A percentile compares a stretch with the other conserved stretches of the same genome.
Conservation (phyloP, 179 eudicot species). For the Pouteria campechiana region DNA sequence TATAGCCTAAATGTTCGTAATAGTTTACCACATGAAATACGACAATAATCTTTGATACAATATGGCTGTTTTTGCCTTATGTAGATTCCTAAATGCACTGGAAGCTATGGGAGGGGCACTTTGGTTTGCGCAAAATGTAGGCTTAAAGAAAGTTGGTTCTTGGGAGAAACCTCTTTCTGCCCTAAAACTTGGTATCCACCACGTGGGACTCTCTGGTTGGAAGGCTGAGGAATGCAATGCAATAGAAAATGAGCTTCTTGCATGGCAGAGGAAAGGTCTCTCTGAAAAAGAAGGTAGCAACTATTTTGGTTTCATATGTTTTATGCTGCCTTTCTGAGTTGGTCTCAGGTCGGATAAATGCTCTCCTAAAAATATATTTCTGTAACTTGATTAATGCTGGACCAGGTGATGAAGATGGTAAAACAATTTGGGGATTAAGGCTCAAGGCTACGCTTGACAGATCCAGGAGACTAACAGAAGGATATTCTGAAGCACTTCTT, state of each 20-base stretch:
- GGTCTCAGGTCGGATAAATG: not conserved
- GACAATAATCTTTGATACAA: no score
- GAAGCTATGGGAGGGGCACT: conserved; percentile 71
- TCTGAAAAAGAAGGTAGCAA: conserved; percentile 74
- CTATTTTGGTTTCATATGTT: not conserved
- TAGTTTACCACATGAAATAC: no score
- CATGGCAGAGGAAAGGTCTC: conserved; percentile 78
- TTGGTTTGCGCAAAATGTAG: conserved; percentile 55
- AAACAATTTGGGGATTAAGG: conserved; percentile 79
- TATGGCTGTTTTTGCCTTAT: not conserved
- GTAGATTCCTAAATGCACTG: conserved; percentile 71
- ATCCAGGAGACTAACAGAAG: conserved; percentile 82
- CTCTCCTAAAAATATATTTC: conserved; percentile 2
- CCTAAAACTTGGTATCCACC: conserved; percentile 57
- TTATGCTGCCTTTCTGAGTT: conserved; percentile 1
- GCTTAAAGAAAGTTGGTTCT: conserved; percentile 36
- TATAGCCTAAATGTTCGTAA: no score
- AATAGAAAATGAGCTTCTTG: conserved; percentile 58
- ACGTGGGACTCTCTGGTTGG: conserved; percentile 88
- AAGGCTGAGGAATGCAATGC: conserved; percentile 68
- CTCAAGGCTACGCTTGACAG: conserved; percentile 95
- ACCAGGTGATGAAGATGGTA: conserved; percentile 83
- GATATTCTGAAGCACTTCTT: conserved; percentile 85
- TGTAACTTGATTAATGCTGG: conserved; percentile 37
- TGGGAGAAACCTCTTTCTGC: conserved; percentile 71